Conservation (phyloP, 2,329 filamentous ascomycete species). For the Mycosphaerella sp. region DNA sequence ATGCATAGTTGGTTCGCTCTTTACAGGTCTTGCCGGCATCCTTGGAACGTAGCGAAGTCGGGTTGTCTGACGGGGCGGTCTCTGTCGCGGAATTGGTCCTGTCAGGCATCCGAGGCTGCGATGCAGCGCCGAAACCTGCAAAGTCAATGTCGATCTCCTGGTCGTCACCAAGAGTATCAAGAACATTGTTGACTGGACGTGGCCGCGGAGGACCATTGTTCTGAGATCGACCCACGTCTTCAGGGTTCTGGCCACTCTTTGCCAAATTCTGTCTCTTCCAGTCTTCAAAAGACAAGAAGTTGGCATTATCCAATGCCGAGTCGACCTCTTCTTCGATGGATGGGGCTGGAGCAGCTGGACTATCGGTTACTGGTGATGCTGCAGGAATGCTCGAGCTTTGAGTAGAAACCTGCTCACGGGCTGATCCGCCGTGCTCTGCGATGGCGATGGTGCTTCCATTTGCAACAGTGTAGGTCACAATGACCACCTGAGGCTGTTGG, state of each 20-base stretch:
- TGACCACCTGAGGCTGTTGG: neutral
- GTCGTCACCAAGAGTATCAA: conserved; percentile 80
- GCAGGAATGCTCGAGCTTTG: neutral
- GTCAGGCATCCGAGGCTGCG: conserved; percentile 8
- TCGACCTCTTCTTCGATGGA: conserved; percentile 53
- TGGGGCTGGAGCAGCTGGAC: conserved; percentile 8
- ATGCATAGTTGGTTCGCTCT: conserved; percentile 94
- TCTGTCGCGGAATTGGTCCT: conserved; percentile 6
- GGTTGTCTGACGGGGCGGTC: conserved; percentile 6
- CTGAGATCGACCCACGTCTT: conserved; percentile 55
- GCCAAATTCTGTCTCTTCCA: conserved; percentile 94
- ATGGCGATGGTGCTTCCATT: neutral
- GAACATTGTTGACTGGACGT: conserved; percentile 56
- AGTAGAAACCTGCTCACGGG: neutral
- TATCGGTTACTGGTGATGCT: neutral
- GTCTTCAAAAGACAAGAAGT: conserved; percentile 95
- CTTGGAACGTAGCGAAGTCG: conserved; percentile 60
- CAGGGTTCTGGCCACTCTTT: conserved; percentile 72
- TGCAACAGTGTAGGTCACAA: neutral
- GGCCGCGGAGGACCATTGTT: conserved; percentile 43
- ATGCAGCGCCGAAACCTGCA: conserved; percentile 51
- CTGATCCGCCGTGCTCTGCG: neutral
- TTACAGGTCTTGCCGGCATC: conserved; percentile 97
- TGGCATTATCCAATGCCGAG: conserved; percentile 62
- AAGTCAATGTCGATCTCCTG: conserved; percentile 75